A percentile compares a stretch with the other conserved stretches of the same genome.
These are phyloP conservation scores for Aulographum hederae DNA, from an alignment of 2,329 filamentous ascomycete genomes.

Conservation along the genomic window DNA sequence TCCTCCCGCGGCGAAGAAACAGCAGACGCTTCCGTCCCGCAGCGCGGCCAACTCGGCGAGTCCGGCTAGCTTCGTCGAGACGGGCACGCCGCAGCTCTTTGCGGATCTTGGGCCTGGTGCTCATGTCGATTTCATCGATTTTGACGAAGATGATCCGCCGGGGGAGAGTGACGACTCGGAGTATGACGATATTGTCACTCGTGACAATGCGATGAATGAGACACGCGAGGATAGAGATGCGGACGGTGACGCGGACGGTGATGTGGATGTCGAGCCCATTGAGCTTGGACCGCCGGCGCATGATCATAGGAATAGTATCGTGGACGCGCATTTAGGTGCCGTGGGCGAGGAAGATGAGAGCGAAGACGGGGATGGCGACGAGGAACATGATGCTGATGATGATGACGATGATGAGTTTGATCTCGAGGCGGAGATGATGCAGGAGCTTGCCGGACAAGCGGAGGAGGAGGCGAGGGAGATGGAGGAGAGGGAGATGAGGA, in stretches of 20 bases:
- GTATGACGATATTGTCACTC: constrained; percentile 2
- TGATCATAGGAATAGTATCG: constrained; percentile 1
- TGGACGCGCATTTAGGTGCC: background rate
- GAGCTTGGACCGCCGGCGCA: constrained; percentile 4
- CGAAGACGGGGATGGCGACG: constrained; percentile 3
- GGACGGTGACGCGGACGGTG: background rate
- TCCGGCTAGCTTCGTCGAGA: constrained; percentile 2
- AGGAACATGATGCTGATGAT: constrained; percentile 2
- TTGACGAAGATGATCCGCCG: background rate
- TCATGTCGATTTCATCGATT: background rate
- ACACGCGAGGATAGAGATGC: constrained; percentile 1
- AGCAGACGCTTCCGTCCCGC: constrained; percentile 2
- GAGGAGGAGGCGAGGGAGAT: background rate
- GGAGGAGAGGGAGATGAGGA: no score
- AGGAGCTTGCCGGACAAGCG: constrained; percentile 1
- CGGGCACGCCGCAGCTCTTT: background rate
- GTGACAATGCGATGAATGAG: constrained; percentile 1
- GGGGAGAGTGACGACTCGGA: constrained; percentile 1
- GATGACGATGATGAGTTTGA: constrained; percentile 3
- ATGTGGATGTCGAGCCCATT: constrained; percentile 6
- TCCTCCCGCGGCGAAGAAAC: background rate
- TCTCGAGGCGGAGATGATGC: constrained; percentile 4
- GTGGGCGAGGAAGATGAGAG: constrained; percentile 1
- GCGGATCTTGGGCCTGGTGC: background rate
- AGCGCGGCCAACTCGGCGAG: constrained; percentile 5